Percentiles rank a stretch among this genome's conserved stretches.
Conservation (phyloP, 192 early-diverging fungal genomes). For the Backusella sp. region DNA sequence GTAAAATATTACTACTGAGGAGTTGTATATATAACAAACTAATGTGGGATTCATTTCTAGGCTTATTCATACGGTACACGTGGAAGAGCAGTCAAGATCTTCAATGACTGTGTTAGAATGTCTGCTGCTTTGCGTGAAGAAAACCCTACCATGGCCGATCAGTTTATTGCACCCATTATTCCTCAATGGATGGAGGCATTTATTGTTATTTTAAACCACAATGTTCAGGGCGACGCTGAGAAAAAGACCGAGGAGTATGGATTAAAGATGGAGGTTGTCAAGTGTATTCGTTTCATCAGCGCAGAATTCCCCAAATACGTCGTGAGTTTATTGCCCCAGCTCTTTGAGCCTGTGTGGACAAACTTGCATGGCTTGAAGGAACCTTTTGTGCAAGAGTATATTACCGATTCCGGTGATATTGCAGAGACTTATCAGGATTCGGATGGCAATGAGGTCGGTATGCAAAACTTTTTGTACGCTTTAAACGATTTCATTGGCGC, state of each 20-base stretch:
- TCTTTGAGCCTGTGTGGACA: slow-evolving; percentile 71
- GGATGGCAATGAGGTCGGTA: slow-evolving; percentile 67
- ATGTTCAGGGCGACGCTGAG: slow-evolving; percentile 47
- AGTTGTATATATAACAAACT: background rate
- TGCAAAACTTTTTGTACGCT: slow-evolving; percentile 64
- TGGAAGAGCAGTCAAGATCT: slow-evolving; percentile 76
- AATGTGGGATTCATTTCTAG: slow-evolving; percentile 22
- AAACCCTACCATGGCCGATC: slow-evolving; percentile 65
- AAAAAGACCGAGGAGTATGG: slow-evolving; percentile 52
- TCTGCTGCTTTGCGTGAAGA: slow-evolving; percentile 77
- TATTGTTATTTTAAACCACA: slow-evolving; percentile 55
- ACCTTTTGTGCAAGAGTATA: slow-evolving; percentile 52
- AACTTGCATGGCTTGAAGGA: slow-evolving; percentile 59
- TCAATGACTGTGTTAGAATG: slow-evolving; percentile 84
- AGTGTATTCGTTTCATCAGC: slow-evolving; percentile 62
- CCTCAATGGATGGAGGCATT: slow-evolving; percentile 79
- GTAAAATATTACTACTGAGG: slow-evolving; percentile 25
- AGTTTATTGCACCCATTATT: slow-evolving; percentile 74
- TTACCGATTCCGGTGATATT: slow-evolving; percentile 37
- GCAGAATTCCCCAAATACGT: slow-evolving; percentile 65
- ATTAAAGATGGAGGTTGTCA: slow-evolving; percentile 72
- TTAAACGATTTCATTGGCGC: slow-evolving; percentile 69
- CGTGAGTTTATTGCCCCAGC: slow-evolving; percentile 41
- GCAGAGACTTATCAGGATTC: slow-evolving; percentile 60
- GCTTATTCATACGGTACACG: slow-evolving; percentile 65